Evolutionary conservation across 139 green algal genomes (phyloP).

Genomic region (Gonium pectorale): DNA sequence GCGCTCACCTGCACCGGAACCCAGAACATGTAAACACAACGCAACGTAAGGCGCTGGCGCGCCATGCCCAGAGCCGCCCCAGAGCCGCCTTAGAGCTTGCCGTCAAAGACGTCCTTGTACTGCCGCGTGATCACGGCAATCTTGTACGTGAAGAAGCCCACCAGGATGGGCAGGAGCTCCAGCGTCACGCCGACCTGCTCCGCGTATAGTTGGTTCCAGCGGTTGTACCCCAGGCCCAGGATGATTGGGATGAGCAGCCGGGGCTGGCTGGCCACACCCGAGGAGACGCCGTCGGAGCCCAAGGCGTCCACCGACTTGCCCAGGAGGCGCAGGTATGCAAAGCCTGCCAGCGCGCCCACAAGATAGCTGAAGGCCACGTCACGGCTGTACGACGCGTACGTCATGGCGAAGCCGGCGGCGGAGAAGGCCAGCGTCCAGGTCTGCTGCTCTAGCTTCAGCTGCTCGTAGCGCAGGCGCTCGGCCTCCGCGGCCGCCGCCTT

Average conservation of each 20-base stretch:
- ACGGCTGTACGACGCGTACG: constrained; percentile 69
- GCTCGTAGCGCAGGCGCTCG: constrained; percentile 70
- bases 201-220: constrained; percentile 57
- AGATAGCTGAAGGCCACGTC: constrained; percentile 84
- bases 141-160: constrained; percentile 99
- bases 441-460: constrained; percentile 38
- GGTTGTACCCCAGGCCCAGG: constrained; percentile 87
- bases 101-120: constrained; percentile 58
- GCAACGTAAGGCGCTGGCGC: no score
- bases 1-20: no score
- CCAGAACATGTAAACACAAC: no score
- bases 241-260: constrained; percentile 93
- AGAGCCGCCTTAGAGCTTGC: constrained; percentile 23
- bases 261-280: constrained; percentile 64
- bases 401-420: constrained; percentile 49
- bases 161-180: constrained; percentile 91
- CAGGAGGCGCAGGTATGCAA: constrained; percentile 90
- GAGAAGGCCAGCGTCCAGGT: constrained; percentile 68
- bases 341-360: constrained; percentile 81
- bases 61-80: no score
- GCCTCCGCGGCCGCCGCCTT: constrained; percentile 23
- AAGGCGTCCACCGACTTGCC: constrained; percentile 82
- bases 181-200: constrained; percentile 73
- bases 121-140: constrained; percentile 74
- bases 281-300: constrained; percentile 47